These are phyloP conservation scores for Voacanga thouarsii DNA, from an alignment of 257 asterid genomes.

Conservation along the genomic window DNA sequence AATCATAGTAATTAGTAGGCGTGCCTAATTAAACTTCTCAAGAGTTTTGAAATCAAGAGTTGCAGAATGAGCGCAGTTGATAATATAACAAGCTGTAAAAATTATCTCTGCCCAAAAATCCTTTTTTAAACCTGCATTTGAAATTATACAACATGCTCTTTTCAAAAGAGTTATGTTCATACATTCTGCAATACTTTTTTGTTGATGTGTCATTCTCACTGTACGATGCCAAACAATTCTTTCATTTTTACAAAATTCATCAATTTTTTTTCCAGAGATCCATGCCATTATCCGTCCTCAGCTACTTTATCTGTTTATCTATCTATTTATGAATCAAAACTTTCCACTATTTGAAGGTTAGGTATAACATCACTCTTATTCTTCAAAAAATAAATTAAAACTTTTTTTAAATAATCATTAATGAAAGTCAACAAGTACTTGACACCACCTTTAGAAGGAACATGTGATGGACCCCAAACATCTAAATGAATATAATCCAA, in stretches of 20 bases:
- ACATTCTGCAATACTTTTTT: neutral
- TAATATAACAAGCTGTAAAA: too few species aligned
- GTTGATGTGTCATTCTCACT: constrained; percentile 3
- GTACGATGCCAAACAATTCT: constrained; percentile 3
- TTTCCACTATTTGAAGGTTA: neutral
- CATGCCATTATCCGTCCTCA: too few species aligned
- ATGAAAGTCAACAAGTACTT: too few species aligned
- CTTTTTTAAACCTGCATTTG: neutral
- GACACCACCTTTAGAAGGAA: too few species aligned
- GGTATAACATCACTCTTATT: neutral
- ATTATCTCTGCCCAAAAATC: too few species aligned
- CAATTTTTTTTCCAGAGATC: neutral
- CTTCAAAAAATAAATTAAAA: neutral
- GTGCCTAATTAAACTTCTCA: too few species aligned
- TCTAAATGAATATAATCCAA: neutral
- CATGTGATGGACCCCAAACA: neutral
- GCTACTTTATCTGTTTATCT: neutral
- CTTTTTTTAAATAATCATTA: neutral
- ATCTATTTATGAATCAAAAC: neutral
- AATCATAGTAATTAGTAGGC: too few species aligned
- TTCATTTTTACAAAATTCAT: constrained; percentile 6
- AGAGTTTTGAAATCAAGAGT: too few species aligned
- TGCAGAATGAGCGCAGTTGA: too few species aligned
- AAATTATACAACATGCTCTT: neutral
- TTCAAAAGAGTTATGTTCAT: neutral